phyloP scores from a whole-genome alignment of 148 eudicot genomes.

The Cornus suecica region DNA sequence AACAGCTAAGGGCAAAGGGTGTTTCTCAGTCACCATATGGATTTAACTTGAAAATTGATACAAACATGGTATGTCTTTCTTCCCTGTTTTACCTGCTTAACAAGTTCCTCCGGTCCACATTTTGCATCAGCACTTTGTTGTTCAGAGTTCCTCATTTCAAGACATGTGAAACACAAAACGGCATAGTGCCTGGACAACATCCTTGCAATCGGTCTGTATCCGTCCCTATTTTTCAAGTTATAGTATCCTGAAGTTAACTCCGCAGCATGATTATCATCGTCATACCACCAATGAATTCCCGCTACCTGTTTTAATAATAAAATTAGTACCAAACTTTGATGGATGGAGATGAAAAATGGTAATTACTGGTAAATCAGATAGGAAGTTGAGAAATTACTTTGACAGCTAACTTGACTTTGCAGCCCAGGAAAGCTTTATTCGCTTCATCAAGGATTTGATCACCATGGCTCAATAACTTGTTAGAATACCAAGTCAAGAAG shows the following conservation, averaged over 20 bases:
- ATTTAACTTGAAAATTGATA: neutral
- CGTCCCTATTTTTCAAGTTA: conserved; percentile 66
- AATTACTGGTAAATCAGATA: neutral
- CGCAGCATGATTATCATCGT: conserved; percentile 60
- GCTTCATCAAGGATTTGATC: conserved; percentile 92
- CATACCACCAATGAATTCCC: conserved; percentile 94
- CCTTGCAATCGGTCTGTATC: conserved; percentile 81
- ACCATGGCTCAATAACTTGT: conserved; percentile 68
- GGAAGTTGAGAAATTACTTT: conserved; percentile 38
- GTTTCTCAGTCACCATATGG: neutral
- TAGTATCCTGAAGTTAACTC: conserved; percentile 88
- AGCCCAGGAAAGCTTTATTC: conserved; percentile 61
- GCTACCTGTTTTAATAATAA: conserved; percentile 43
- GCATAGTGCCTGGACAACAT: conserved; percentile 74
- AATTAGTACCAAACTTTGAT: neutral
- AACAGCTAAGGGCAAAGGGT: neutral
- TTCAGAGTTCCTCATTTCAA: conserved; percentile 80
- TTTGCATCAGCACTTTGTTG: conserved; percentile 61
- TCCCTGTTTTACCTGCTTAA: conserved; percentile 58
- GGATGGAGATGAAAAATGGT: conserved; percentile 1
- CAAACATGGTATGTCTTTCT: neutral
- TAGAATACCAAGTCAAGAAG: conserved; percentile 86
- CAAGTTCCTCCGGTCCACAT: conserved; percentile 71
- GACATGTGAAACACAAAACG: conserved; percentile 62
- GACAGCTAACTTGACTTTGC: conserved; percentile 61